Evolutionary conservation across 495 filamentous ascomycete genomes (phyloP), one percentile per base, ranked within the genome.

Genomic region (Platismatia glauca): DNA sequence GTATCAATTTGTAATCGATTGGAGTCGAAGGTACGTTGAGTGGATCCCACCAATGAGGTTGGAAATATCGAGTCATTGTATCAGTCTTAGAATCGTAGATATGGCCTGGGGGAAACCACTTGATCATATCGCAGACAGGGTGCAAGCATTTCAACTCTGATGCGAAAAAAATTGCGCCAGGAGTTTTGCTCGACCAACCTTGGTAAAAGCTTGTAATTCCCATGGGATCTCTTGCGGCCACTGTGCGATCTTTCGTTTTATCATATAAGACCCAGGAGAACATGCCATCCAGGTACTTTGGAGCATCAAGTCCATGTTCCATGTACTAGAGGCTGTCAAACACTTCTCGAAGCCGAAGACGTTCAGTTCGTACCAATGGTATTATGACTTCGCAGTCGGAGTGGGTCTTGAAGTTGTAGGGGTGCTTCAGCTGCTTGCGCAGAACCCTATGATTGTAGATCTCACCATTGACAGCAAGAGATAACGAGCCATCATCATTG

Each of bases 251-350:
- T 70, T 86, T 83, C 57, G 81, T 86, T 79, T 92, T 94, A 80
- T 98, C 94, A 77, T 95, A 97, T 34, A 98, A 82, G 50, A 97
- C 91, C 79, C 92, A 98, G 15, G 93, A 96, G 84, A 98, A 98
- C 95, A 98, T 98, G 76, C 94, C 94, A 73, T 98, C 94, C 65
- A 98, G 86, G 74, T 90, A 78, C 77, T 95, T 95, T 65, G 94
- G 93, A 65, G 91, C 89, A 74, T 97, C 89, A 63, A 96, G 81
- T 66, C 86, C 95, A 82, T 96, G 81, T 74, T 97, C 85, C 75
- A 89, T 81, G 71, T 97, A 97, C 92, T 97, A 74, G 33, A 55
- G 61, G 33, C 8, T 8, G 46, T 79, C 64, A 77, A 69, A 68
- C 59, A 60, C 60, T 65, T 50, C 7, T 24, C 13, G 16, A 24